A percentile compares a stretch with the other conserved stretches of the same genome.
phyloP scores from a whole-genome alignment of 2,329 filamentous ascomycete species.

The Epichloe bromicola region DNA sequence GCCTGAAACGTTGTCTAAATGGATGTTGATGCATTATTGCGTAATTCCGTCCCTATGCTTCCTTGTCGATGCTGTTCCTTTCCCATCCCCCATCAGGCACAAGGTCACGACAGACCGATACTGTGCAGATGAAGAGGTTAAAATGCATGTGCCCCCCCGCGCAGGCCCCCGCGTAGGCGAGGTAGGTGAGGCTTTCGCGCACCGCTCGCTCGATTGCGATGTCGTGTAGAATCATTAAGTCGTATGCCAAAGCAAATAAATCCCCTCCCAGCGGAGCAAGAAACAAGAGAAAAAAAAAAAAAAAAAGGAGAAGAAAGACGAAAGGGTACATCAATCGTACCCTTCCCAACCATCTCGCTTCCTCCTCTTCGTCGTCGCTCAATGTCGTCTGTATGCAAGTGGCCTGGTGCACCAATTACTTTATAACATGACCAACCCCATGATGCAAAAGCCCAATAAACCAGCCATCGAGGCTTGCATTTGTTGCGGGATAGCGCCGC shows the following conservation, averaged over 20 bases:
- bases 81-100: not conserved
- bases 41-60: not conserved
- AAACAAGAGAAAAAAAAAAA: not conserved
- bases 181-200: not conserved
- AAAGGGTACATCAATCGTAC: not conserved
- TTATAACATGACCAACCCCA: conserved; percentile 23
- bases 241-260: conserved; percentile 3
- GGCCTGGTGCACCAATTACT: not conserved
- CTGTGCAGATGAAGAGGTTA: not conserved
- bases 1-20: conserved; percentile 10
- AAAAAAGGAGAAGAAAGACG: not conserved
- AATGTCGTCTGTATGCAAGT: conserved; percentile 1
- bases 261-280: not conserved
- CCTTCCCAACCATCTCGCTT: not conserved
- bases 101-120: not conserved
- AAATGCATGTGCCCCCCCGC: not conserved
- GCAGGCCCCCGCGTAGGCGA: not conserved
- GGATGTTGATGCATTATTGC: conserved; percentile 2
- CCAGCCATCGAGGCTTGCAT: conserved; percentile 22
- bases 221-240: conserved; percentile 5
- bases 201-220: conserved; percentile 2
- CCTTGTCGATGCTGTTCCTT: not conserved
- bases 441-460: conserved; percentile 24
- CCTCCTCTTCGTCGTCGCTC: not conserved
- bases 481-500: conserved; percentile 19